A percentile compares a stretch with the other conserved stretches of the same genome.
Conservation (phyloP, 768 basidiomycete species). For the Lenzites betulinus region DNA sequence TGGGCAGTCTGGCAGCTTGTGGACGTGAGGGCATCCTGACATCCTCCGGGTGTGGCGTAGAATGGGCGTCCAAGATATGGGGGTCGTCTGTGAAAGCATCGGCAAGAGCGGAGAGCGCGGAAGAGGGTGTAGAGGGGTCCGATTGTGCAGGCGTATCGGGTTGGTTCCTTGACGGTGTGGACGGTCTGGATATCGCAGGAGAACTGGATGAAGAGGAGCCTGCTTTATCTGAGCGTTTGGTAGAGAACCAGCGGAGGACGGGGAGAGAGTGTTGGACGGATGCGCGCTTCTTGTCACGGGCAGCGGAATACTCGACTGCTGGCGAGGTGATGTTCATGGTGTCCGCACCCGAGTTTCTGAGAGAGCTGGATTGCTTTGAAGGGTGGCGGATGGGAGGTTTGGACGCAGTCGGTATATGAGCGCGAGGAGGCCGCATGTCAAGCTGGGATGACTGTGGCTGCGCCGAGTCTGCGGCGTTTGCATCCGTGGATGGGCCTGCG, state of each 20-base stretch:
- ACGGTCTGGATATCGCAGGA: conserved; percentile 20
- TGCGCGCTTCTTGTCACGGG: conserved; percentile 15
- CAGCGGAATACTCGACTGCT: conserved; percentile 8
- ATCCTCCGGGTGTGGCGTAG: conserved; percentile 9
- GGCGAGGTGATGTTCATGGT: conserved; percentile 12
- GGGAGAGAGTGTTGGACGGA: conserved; percentile 22
- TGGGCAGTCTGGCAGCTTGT: conserved; percentile 28
- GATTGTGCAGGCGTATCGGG: conserved; percentile 11
- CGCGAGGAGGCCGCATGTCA: conserved; percentile 17
- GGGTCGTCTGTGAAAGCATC: conserved; percentile 35
- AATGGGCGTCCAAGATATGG: conserved; percentile 21
- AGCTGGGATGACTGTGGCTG: not conserved
- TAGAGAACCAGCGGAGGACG: conserved; percentile 49
- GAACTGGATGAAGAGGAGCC: conserved; percentile 11
- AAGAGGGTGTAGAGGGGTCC: conserved; percentile 31
- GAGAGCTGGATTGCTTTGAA: conserved; percentile 8
- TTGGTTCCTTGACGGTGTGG: conserved; percentile 19
- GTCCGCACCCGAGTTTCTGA: not conserved
- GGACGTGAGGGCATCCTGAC: conserved; percentile 29
- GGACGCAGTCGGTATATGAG: not conserved
- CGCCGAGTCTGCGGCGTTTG: not conserved
- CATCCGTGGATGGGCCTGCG: not conserved
- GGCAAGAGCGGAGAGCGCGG: conserved; percentile 38
- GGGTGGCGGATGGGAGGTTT: not conserved
- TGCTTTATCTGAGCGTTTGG: conserved; percentile 29